Conservation (phyloP, 2,329 filamentous ascomycete genomes). For the Phyllosticta citriasiana region DNA sequence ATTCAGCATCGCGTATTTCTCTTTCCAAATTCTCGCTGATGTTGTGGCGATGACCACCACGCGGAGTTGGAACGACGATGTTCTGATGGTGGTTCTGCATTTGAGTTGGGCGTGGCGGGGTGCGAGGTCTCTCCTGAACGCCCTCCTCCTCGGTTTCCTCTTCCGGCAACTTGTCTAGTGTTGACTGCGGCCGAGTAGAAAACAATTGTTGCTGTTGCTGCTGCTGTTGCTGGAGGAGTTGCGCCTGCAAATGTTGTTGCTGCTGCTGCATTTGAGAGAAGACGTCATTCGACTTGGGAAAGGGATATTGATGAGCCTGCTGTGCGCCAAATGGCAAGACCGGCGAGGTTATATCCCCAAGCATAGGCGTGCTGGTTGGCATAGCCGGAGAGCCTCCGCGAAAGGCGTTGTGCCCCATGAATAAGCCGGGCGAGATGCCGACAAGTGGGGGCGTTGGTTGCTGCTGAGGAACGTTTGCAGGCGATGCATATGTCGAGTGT, state of each 20-base stretch:
- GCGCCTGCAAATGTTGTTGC: conserved; percentile 42
- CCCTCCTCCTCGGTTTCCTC: conserved; percentile 53
- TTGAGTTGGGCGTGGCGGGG: conserved; percentile 28
- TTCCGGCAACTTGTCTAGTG: conserved; percentile 62
- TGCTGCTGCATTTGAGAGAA: conserved; percentile 39
- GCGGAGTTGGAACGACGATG: conserved; percentile 51
- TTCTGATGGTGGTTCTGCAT: conserved; percentile 34
- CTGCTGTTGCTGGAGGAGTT: conserved; percentile 45
- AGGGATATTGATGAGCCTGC: conserved; percentile 23
- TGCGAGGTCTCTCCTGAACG: conserved; percentile 11
- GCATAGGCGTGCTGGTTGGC: conserved; percentile 26
- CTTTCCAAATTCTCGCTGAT: conserved; percentile 69
- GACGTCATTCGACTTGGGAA: conserved; percentile 28
- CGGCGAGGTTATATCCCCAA: conserved; percentile 27
- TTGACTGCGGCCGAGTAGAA: conserved; percentile 36
- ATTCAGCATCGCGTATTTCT: conserved; percentile 77
- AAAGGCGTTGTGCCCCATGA: conserved; percentile 27
- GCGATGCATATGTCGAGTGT: conserved; percentile 60
- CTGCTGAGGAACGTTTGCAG: conserved; percentile 56
- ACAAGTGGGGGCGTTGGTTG: conserved; percentile 47
- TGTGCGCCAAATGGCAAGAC: conserved; percentile 53
- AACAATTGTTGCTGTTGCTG: conserved; percentile 41
- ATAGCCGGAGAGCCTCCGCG: conserved; percentile 35
- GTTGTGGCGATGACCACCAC: conserved; percentile 57
- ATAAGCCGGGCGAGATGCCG: conserved; percentile 32